Base-by-base conservation (phyloP, 192 early-diverging fungal species). In the Oehlia diaphana region DNA sequence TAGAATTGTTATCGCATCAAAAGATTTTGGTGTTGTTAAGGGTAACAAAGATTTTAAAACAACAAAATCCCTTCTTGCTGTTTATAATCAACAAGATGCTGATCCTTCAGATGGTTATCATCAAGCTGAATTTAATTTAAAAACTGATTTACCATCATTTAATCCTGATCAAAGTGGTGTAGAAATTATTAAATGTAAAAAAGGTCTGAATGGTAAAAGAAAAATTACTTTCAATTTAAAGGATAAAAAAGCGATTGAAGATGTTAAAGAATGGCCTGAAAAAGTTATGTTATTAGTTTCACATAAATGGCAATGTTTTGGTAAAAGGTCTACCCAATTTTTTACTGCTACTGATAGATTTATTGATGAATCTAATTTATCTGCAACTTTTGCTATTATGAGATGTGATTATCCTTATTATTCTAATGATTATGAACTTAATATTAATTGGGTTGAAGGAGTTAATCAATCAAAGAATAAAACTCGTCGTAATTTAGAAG, bases 251-350 rank as follows among this genome's bases (percentile, higher is more conserved):
- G n/a, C 26, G 14, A 1, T 63, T 23, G 3, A 76, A 23, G 5
- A 16, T 9, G n/a, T 76, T 13, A 16, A 42, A 2, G 10, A 39
- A 21, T 76, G 74, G 74, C 74, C 74, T n/a, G 33, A 37, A 2
- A 76, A 47, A 4, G 61, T 76, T 12, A 76, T 76, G 14, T 10
- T 76, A 64, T 39, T 76, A 33, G 47, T 76, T 10, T 35, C 9
- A 5, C 33, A 76, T 23, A 63, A 76, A 65, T 64, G 62, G 58
- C 16, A 76, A 39, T 76, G 74, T 44, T 76, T 65, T 44, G 74
- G 74, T 37, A 63, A 76, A 76, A 19, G 4, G 12, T 47, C 62
- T 1, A 63, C 62, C 7, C 74, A 76, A 76, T 76, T 64, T 64
- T 64, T 37, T 65, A 64, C 64, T 1, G 61, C 33, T 8, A 62